Base-by-base conservation (phyloP, 768 basidiomycete genomes). In the Termitomyces sp. region DNA sequence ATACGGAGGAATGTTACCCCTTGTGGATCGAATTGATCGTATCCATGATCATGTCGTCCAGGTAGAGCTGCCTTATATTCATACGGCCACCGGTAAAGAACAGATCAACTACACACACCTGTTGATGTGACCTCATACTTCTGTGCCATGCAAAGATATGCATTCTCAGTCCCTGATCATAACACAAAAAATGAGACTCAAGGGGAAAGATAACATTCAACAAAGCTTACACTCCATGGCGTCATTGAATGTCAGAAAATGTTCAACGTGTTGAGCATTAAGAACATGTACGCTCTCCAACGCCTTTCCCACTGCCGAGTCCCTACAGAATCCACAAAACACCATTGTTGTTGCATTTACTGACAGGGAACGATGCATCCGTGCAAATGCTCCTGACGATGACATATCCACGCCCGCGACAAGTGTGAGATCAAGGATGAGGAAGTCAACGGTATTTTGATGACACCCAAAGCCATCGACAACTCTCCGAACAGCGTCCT, bases 391-490 rank as follows among this genome's bases (percentile, higher is more conserved):
- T 66, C 98, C 96, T 2, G 95, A 93, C 6, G 94, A 85, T 0
- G 92, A 95, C 81, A 97, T 88, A 70, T 98, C 97, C 30, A 98
- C 86, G 0, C 94, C 94, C 10, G 82, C 83, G 1, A 93, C 94
- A 32, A 94, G 83, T 30, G 88, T 76, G 35, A 97, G 81, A 65
- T 97, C 95, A 47, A 98, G 77, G 10, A 98, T 82, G 35, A 98
- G 82, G 75, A 96, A 99, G 4, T 90, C 86, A 24, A 98, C 84
- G 4, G 94, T 92, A 50, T 84, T 84, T 13, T 76, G 74, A 36
- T 81, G 75, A 84, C 92, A 94, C 7, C 81, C 75, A 0, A 85
- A 84, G 8, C 80, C 80, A 54, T 90, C 82, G 13, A 98, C 81
- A 10, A 92, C 74, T 20, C 79, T 77, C 12, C 90, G 83, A 52